Conservation (phyloP, 202 grass and related monocot species). For the Eragrostis tef region DNA sequence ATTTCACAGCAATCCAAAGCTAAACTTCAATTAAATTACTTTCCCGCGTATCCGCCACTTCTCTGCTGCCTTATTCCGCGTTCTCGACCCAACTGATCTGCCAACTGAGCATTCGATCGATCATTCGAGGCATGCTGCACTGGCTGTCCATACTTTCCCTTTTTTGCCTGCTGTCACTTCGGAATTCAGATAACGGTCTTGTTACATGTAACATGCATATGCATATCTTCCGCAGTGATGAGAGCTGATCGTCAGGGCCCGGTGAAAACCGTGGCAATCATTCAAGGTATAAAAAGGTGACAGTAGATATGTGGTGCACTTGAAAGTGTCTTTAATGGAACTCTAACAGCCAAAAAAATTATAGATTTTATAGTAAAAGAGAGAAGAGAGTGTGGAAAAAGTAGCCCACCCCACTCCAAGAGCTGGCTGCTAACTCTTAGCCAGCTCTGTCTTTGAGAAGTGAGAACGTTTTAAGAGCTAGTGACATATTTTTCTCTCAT, state of each 20-base stretch:
- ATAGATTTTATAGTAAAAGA: no score
- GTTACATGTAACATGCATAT: not conserved
- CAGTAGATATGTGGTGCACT: no score
- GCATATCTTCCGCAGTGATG: not conserved
- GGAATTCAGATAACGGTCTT: not conserved
- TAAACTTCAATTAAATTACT: not conserved
- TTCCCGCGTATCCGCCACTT: slow-evolving; percentile 24
- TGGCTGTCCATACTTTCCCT: no score
- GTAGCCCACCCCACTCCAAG: no score
- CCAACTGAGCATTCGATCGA: not conserved
- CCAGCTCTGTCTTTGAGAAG: no score
- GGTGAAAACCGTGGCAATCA: not conserved
- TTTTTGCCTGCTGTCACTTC: not conserved
- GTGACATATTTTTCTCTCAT: no score
- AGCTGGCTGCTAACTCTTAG: no score
- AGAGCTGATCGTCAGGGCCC: not conserved
- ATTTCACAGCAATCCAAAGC: slow-evolving; percentile 19
- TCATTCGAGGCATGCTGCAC: not conserved
- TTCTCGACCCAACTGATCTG: slow-evolving; percentile 15
- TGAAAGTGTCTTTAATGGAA: no score
- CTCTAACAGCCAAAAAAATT: no score
- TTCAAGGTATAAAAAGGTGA: not conserved
- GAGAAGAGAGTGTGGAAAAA: no score
- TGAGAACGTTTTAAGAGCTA: no score
- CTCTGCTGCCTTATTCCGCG: not conserved